Evolutionary conservation across 768 basidiomycete species (phyloP), one percentile per base, ranked within the genome.

Genomic region (Tylopilus vinaceipallidus): DNA sequence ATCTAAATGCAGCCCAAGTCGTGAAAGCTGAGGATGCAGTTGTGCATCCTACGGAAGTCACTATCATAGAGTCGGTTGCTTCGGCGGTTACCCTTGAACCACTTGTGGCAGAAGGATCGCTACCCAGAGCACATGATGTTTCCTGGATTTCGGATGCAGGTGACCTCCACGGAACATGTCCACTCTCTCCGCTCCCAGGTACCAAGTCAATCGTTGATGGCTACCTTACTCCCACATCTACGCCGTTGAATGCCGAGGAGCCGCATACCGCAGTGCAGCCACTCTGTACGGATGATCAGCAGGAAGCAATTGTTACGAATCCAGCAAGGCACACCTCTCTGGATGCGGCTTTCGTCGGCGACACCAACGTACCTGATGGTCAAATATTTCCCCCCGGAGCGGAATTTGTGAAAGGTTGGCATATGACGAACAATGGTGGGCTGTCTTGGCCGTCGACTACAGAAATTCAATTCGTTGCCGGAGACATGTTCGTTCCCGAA

Each of bases 391-490:
- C 88, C 26, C 83, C 88, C 7, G 91, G 91, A 29, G 88, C 88
- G 0, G 88, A 88, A 63, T 94, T 93, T 59, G 79, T 91, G 47
- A 93, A 92, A 68, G 82, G 81, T 19, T 94, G 91, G 91, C 73
- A 75, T 48, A 76, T 92, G 73, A 53, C 74, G 26, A 94, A 94
- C 58, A 77, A 77, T 56, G 84, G 89, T 14, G 60, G 57, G 13
- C 47, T 64, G 6, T 75, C 81, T 17, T 93, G 89, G 90, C 87
- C 87, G 1, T 74, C 77, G 23, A 68, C 71, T 12, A 90, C 90
- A 0, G 76, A 82, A 58, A 67, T 93, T 16, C 75, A 79, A 10
- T 91, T 83, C 57, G 80, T 86, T 38, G 86, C 82, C 9, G 91
- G 91, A 16, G 81, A 83, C 33, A 68, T 73, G n/a, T 72, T 91